These are phyloP conservation scores for Crinitomyces ghanaensis DNA, from an alignment of 805 yeast species.

Conservation along the genomic window DNA sequence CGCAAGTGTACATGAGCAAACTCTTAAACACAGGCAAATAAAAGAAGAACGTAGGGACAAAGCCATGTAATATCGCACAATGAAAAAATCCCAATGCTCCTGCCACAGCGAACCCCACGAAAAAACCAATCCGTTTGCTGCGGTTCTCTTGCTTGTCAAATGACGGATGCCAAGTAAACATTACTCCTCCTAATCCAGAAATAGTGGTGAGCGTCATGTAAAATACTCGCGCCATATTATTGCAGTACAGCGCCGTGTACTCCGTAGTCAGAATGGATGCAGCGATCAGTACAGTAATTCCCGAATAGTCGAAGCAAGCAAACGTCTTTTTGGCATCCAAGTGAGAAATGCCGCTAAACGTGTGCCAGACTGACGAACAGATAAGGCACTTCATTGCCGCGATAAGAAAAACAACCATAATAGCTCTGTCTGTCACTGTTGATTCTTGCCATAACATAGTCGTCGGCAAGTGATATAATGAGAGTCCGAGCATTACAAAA, in stretches of 20 bases:
- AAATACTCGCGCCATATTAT: conserved; percentile 35
- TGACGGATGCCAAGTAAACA: conserved; percentile 82
- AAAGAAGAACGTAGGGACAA: conserved; percentile 38
- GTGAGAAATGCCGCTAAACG: conserved; percentile 68
- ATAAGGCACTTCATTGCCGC: conserved; percentile 69
- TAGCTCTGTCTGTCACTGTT: conserved; percentile 32
- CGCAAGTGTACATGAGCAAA: conserved; percentile 61
- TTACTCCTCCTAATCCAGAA: conserved; percentile 62
- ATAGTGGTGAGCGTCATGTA: conserved; percentile 51
- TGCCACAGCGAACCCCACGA: conserved; percentile 61
- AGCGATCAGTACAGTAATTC: conserved; percentile 81
- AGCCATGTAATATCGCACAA: conserved; percentile 45
- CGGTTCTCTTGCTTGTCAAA: conserved; percentile 85
- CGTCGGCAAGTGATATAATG: conserved; percentile 50
- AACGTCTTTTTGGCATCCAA: conserved; percentile 53
- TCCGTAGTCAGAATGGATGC: conserved; percentile 83
- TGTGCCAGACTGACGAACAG: conserved; percentile 84
- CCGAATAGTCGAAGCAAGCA: conserved; percentile 93
- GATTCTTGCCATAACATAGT: conserved; percentile 31
- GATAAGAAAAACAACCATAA: conserved; percentile 50
- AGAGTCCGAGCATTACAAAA: conserved; percentile 42
- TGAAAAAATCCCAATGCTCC: conserved; percentile 60
- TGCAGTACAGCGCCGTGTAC: conserved; percentile 60
- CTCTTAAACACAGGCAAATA: conserved; percentile 64
- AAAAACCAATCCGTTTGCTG: conserved; percentile 67